phyloP scores from a whole-genome alignment of 176 grass and related monocot genomes.

The Elaeis guineensis region DNA sequence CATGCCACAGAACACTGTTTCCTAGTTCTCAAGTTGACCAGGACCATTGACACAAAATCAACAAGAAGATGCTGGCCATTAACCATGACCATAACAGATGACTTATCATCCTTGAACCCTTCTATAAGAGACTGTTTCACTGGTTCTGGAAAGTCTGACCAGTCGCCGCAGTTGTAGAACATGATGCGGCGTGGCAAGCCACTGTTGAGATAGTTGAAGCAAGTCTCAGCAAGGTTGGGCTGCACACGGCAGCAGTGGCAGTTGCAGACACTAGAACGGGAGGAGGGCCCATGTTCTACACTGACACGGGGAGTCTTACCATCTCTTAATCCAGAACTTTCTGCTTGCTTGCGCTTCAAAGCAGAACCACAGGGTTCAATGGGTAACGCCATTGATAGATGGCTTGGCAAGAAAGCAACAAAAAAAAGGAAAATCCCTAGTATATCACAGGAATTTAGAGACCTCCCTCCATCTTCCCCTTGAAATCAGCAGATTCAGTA shows the following conservation, averaged over 20 bases:
- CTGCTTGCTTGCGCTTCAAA: conserved; percentile 62
- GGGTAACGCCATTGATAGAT: conserved; percentile 28
- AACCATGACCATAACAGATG: conserved; percentile 37
- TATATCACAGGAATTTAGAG: conserved; percentile 44
- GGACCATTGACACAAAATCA: conserved; percentile 67
- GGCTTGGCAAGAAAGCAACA: conserved; percentile 12
- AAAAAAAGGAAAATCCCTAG: conserved; percentile 24
- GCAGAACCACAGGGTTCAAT: conserved; percentile 11
- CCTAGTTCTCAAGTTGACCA: conserved; percentile 44
- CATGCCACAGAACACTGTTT: conserved; percentile 64
- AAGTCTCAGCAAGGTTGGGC: conserved; percentile 57
- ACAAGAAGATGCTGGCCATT: conserved; percentile 42
- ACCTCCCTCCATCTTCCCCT: conserved; percentile 17
- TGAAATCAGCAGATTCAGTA: conserved; percentile 10
- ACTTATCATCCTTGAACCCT: conserved; percentile 38
- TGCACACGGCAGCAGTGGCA: conserved; percentile 57
- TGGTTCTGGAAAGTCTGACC: conserved; percentile 49
- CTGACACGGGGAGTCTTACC: conserved; percentile 32
- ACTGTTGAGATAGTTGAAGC: conserved; percentile 61
- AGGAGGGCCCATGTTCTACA: conserved; percentile 27
- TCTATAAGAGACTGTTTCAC: conserved; percentile 44
- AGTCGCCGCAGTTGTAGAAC: conserved; percentile 56
- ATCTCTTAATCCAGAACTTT: conserved; percentile 39
- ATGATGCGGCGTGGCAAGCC: conserved; percentile 39
- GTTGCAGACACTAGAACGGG: conserved; percentile 24